Evolutionary conservation across 2,329 filamentous ascomycete species (phyloP), one percentile per base, ranked within the genome.

Genomic region (Keithomyces neogunnii): DNA sequence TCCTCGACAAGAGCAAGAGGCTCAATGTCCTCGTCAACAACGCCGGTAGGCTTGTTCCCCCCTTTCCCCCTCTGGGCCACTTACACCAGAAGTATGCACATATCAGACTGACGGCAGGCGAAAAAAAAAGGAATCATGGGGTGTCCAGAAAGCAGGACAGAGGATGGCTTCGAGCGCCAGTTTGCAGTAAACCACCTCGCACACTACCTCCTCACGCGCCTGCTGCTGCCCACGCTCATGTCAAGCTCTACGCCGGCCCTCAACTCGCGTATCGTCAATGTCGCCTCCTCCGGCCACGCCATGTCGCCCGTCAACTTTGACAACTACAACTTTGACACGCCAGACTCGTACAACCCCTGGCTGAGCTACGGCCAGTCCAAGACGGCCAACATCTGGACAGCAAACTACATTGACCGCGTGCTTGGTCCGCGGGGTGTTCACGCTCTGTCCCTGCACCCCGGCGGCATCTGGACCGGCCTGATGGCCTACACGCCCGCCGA

Each of bases 131-230:
- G 40, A 29, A 31, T 50, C 28, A 38, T 50, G 30, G 32, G 7
- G 10, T 32, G 11, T 5, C 42, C 43, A 10, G 8, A 45, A 3
- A 9, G 42, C 5, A 28, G 5, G 10, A 50, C 48, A 3, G 11
- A n/a, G 11, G 48, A 50, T 19, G 48, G 48, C 13, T 26, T 46
- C 33, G 62, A 64, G 56, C 59, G 60, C 0, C 76, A 81, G 51
- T 74, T 81, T 53, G 77, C 70, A 35, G 73, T 69, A 5, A 80
- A 81, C 59, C 72, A 81, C 57, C 62, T 82, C 2, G 69, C 64
- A 7, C 74, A 80, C 55, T 81, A 81, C 63, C 68, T 80, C 0
- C 67, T 81, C 13, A 73, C 77, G 56, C 64, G 75, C 9, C 49
- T 56, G 5, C 45, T 56, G 26, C 49, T 53, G 10, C 51, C 48